Evolutionary conservation across 352 stramenopile genomes (phyloP), one percentile per base, ranked within the genome.

Genomic region (Phytophthora foliorum): DNA sequence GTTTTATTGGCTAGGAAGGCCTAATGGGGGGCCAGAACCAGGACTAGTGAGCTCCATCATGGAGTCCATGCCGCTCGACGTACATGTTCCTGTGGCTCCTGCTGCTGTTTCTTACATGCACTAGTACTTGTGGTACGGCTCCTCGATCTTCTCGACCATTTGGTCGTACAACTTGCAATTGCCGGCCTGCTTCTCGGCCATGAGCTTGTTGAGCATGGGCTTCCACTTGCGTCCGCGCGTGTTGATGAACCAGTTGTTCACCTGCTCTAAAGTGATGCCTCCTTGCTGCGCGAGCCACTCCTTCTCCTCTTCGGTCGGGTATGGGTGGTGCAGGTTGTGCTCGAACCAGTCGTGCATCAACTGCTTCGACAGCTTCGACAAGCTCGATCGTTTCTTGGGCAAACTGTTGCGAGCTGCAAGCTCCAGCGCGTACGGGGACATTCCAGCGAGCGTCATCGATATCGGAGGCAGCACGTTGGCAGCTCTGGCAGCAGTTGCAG

Each of bases 181-280:
- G 22, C 81, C 78, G 0, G 73, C 75, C 41, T 89, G 70, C 56
- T 91, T 92, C 50, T 93, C 78, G 16, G 78, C 74, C 72, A 93
- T 87, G 39, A 95, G 74, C 25, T 78, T 64, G 57, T 81, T 84
- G 16, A 95, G 72, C 86, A 93, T 92, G 16, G 88, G 88, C 67
- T 93, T 93, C 88, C 88, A 95, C 80, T 94, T 93, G 57, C 88
- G 81, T 4, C 85, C 86, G 63, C 88, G 82, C 42, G 86, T 94
- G 66, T 95, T 94, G 64, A 95, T 94, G 58, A 95, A 95, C 88
- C 88, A 95, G 60, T 95, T 95, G 81, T 94, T 95, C 39, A 95
- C 88, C 67, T 95, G 88, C 57, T 95, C 86, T 60, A 95, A 67
- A 22, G 88, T 92, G 69, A 95, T 93, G 53, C 84, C 86, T 60